Evolutionary conservation across 495 filamentous ascomycete genomes (phyloP), one percentile per base, ranked within the genome.

Genomic region (Cercophora sp.): DNA sequence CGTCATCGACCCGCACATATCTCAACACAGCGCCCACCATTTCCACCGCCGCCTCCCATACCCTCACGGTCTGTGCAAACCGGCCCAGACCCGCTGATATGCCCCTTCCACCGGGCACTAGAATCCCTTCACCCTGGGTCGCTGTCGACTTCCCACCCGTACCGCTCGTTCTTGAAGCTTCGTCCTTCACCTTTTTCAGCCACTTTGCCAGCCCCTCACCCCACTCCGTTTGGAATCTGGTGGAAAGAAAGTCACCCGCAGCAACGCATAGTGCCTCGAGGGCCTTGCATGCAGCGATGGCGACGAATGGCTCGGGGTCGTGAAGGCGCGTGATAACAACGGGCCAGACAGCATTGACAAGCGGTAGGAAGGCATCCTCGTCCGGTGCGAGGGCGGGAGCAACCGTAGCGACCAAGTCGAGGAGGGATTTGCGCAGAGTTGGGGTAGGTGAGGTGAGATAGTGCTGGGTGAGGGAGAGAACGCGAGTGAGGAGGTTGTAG

Each of bases 291-390:
- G 89, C 86, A 2, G 83, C 76, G 8, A 84, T 75, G 1, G 78
- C 80, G n/a, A 95, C 85, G 56, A 83, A 90, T 0, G 79, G 75
- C 65, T 95, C 89, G 22, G 79, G 68, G 62, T 94, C 87, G 54
- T 86, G 77, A 5, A 96, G 75, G 27, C 88, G 78, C 4, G 79
- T 68, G 0, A 87, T 68, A 8, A 95, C 71, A 4, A 88, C 81
- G 0, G 91, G 89, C 89, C 91, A 98, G 20, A 96, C 69, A 3
- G 87, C 86, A 64, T 96, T 89, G 40, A 96, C 83, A 2, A 96
- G 74, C 0, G 93, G 93, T 1, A 98, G 74, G 63, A 95, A 96
- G 10, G 80, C 81, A 42, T 87, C 81, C 62, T 94, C 86, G 59
- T 93, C 83, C 0, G 76, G 72, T 1, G 85, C 79, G 2, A 96